Evolutionary conservation across 164 flowering plant genomes (phyloP).

Genomic region (Tinospora cordifolia): DNA sequence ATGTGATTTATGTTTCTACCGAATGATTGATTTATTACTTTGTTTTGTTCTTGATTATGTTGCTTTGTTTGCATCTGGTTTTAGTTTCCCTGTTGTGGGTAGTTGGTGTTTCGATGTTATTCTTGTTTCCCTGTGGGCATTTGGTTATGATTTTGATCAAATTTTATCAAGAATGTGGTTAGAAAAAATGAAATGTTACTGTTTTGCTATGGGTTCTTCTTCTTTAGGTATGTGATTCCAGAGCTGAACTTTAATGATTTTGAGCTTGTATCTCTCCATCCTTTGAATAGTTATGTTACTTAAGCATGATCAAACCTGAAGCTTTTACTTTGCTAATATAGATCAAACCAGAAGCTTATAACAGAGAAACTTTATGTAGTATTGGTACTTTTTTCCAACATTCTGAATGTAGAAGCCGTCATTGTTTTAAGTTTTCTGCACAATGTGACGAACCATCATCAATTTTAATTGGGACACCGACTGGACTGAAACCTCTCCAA

Average conservation of each 20-base stretch:
- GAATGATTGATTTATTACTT: background rate
- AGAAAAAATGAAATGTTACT: background rate
- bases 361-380: too few species aligned
- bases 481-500: background rate
- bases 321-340: background rate
- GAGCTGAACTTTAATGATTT: too few species aligned
- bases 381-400: too few species aligned
- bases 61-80: background rate
- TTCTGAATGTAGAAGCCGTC: too few species aligned
- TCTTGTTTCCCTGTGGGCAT: background rate
- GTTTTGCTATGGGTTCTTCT: background rate
- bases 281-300: background rate
- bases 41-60: too few species aligned
- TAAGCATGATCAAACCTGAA: background rate
- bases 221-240: background rate
- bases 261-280: background rate
- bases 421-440: background rate
- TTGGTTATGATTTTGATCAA: background rate
- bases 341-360: background rate
- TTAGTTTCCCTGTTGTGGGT: constrained; percentile 1
- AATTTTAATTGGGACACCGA: background rate
- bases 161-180: background rate
- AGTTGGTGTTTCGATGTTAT: background rate
- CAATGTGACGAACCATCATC: background rate
- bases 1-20: background rate